phyloP scores from a whole-genome alignment of 164 flowering plant species.

The Umbellularia californica region DNA sequence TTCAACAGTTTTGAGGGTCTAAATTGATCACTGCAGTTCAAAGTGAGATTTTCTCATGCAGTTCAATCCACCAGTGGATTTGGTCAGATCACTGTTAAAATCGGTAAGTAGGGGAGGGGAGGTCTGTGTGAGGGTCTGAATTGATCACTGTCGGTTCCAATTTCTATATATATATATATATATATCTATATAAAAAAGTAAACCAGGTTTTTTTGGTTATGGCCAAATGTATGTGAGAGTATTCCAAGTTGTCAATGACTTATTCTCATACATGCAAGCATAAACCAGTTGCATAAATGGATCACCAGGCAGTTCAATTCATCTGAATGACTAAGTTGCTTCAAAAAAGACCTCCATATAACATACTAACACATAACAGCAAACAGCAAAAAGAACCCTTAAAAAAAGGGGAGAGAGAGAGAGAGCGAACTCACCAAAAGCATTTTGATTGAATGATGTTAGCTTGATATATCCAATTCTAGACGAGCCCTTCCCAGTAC shows the following conservation, averaged over 20 bases:
- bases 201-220: too few species aligned
- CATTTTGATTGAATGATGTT: slow-evolving; percentile 82
- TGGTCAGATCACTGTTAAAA: too few species aligned
- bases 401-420: too few species aligned
- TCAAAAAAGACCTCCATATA: background rate
- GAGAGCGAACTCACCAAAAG: slow-evolving; percentile 47
- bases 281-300: background rate
- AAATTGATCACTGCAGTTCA: too few species aligned
- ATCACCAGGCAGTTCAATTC: background rate
- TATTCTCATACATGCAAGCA: background rate
- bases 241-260: background rate
- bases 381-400: background rate
- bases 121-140: too few species aligned
- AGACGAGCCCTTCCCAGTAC: slow-evolving; percentile 54
- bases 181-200: too few species aligned
- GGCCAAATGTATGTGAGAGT: background rate
- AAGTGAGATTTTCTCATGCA: too few species aligned
- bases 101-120: too few species aligned
- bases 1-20: too few species aligned
- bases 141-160: too few species aligned
- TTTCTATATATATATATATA: too few species aligned
- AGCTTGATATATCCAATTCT: slow-evolving; percentile 90
- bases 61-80: too few species aligned
- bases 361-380: slow-evolving; percentile 4
- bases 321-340: background rate